Evolutionary conservation across 139 green algal species (phyloP).

Genomic region (Nannochloris sp.): DNA sequence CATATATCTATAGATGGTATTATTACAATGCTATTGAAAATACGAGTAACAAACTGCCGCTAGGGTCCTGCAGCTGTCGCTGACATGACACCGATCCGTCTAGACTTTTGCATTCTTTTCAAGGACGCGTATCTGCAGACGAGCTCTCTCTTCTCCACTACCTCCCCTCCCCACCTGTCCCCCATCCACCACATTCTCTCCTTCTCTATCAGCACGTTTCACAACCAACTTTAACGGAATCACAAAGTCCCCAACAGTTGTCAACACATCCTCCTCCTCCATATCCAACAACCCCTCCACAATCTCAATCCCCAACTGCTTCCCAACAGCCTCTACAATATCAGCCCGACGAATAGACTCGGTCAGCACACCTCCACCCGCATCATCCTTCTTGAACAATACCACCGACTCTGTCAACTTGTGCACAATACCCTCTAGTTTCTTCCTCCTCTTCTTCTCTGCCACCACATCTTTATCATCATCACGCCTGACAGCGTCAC

Average conservation of each 20-base stretch:
- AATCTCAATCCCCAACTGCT: slow-evolving; percentile 26
- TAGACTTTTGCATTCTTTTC: too few relatives aligned
- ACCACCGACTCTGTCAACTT: slow-evolving; percentile 5
- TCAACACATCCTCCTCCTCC: slow-evolving; percentile 8
- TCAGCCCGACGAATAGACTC: slow-evolving; percentile 9
- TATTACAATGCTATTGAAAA: too few relatives aligned
- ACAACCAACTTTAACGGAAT: slow-evolving; percentile 22
- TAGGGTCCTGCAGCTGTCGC: too few relatives aligned
- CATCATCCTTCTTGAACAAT: background rate
- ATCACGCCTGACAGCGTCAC: background rate
- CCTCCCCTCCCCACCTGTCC: too few relatives aligned
- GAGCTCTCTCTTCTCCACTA: too few relatives aligned
- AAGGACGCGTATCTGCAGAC: too few relatives aligned
- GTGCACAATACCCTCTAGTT: slow-evolving; percentile 1
- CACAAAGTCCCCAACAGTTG: slow-evolving; percentile 18
- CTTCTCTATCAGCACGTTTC: too few relatives aligned
- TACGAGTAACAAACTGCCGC: too few relatives aligned
- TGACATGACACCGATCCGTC: too few relatives aligned
- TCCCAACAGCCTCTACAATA: slow-evolving; percentile 21
- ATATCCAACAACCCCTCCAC: slow-evolving; percentile 23
- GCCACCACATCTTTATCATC: background rate
- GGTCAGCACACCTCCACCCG: slow-evolving; percentile 2
- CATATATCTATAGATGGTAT: too few relatives aligned
- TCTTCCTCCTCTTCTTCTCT: background rate
- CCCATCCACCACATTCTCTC: too few relatives aligned